phyloP scores from a whole-genome alignment of 768 basidiomycete genomes.

The Crucibulum laeve region DNA sequence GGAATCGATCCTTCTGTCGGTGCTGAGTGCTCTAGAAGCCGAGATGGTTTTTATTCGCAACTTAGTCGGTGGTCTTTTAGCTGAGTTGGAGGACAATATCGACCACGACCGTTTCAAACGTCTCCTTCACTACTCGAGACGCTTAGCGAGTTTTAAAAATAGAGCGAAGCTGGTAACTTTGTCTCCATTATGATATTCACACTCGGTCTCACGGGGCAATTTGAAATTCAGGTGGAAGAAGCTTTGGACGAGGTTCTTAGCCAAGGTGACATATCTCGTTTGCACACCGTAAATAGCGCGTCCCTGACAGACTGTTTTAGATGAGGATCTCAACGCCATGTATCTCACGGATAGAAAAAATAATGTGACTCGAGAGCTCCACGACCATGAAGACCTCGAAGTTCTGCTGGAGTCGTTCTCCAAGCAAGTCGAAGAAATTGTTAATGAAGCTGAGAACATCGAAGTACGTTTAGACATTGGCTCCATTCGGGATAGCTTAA shows the following conservation, averaged over 20 bases:
- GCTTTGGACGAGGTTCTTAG: constrained; percentile 88
- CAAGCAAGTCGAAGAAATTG: constrained; percentile 96
- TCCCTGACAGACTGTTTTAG: constrained; percentile 31
- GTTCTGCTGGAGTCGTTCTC: constrained; percentile 90
- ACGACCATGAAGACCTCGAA: constrained; percentile 93
- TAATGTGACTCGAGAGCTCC: constrained; percentile 47
- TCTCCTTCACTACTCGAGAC: constrained; percentile 87
- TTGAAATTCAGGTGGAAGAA: constrained; percentile 65
- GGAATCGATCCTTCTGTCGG: constrained; percentile 89
- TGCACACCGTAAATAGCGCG: background rate
- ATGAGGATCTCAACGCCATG: constrained; percentile 94
- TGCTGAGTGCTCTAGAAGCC: constrained; percentile 88
- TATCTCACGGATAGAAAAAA: constrained; percentile 86
- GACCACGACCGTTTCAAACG: constrained; percentile 93
- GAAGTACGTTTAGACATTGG: constrained; percentile 41
- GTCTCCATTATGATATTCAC: background rate
- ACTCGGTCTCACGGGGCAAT: constrained; percentile 4
- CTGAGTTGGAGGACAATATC: constrained; percentile 93
- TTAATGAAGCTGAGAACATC: constrained; percentile 86
- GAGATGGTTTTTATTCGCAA: constrained; percentile 95
- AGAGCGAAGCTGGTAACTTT: constrained; percentile 72
- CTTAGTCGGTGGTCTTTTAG: constrained; percentile 84
- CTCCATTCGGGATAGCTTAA: constrained; percentile 1
- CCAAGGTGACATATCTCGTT: constrained; percentile 51
- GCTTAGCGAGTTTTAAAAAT: constrained; percentile 86